phyloP scores from a whole-genome alignment of 805 yeast species.

The Hanseniaspora guilliermondii region DNA sequence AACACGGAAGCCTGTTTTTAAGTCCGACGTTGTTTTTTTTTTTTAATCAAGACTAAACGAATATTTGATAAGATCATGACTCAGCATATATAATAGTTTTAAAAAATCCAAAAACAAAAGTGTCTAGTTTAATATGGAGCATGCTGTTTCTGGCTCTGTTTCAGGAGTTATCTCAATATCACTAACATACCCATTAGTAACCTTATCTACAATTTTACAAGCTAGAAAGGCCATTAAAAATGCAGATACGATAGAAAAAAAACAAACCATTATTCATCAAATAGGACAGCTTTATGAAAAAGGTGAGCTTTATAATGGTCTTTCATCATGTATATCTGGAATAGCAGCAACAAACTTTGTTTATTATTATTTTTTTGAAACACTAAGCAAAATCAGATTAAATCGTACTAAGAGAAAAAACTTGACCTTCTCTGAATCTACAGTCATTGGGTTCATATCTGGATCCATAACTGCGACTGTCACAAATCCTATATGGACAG shows the following conservation, averaged over 20 bases:
- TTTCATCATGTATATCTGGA: conserved; percentile 79
- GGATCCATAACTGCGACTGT: conserved; percentile 72
- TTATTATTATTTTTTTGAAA: conserved; percentile 81
- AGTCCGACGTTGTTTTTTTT: too few relatives aligned
- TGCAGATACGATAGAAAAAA: conserved; percentile 17
- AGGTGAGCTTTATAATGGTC: conserved; percentile 64
- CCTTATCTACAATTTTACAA: conserved; percentile 79
- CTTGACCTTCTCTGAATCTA: conserved; percentile 52
- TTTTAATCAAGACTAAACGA: too few relatives aligned
- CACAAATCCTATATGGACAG: conserved; percentile 91
- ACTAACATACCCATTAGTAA: conserved; percentile 79
- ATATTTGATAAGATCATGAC: not conserved
- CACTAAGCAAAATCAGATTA: conserved; percentile 14
- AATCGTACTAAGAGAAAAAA: conserved; percentile 23
- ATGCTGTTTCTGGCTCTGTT: conserved; percentile 89
- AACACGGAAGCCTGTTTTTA: too few relatives aligned
- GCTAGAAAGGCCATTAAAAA: conserved; percentile 28
- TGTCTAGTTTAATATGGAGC: conserved; percentile 36
- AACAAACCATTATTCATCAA: conserved; percentile 17
- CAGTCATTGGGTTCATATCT: conserved; percentile 70
- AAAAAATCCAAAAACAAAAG: not conserved
- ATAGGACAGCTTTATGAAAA: conserved; percentile 30
- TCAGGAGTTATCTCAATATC: conserved; percentile 84
- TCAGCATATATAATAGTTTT: not conserved
- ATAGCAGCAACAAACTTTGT: conserved; percentile 76